phyloP scores from a whole-genome alignment of 2,329 filamentous ascomycete species.

The Fusarium humuli region DNA sequence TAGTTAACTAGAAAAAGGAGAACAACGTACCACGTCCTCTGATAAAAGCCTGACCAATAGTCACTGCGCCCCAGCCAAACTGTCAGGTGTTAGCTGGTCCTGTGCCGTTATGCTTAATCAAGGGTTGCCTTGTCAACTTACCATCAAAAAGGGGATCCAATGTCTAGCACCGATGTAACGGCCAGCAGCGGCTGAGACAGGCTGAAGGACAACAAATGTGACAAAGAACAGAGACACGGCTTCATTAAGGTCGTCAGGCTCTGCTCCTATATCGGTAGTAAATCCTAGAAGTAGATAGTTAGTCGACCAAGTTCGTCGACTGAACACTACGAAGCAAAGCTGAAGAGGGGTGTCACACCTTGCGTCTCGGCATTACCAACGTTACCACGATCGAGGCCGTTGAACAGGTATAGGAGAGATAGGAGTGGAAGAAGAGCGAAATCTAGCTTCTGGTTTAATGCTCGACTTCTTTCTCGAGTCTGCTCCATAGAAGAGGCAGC shows the following conservation, averaged over 20 bases:
- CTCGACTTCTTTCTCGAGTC: constrained; percentile 17
- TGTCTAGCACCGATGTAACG: constrained; percentile 44
- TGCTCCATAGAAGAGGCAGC: constrained; percentile 14
- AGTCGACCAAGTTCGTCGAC: background rate
- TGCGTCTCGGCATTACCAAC: constrained; percentile 56
- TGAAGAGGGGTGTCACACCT: constrained; percentile 36
- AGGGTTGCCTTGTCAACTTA: constrained; percentile 11
- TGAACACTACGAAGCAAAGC: background rate
- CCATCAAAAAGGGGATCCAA: constrained; percentile 47
- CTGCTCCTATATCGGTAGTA: constrained; percentile 44
- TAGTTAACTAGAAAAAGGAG: background rate
- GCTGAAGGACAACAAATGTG: constrained; percentile 45
- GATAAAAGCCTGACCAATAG: constrained; percentile 45
- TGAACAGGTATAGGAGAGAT: constrained; percentile 56
- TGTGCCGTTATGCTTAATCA: background rate
- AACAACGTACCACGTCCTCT: constrained; percentile 39
- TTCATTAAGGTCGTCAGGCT: constrained; percentile 45
- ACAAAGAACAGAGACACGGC: constrained; percentile 47
- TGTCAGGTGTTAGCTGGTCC: constrained; percentile 25
- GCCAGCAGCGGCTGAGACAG: constrained; percentile 43
- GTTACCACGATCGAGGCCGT: constrained; percentile 56
- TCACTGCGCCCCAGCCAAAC: constrained; percentile 45
- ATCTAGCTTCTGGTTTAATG: constrained; percentile 53
- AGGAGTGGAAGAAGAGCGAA: constrained; percentile 53
- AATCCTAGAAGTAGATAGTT: constrained; percentile 31